Evolutionary conservation across 2,329 filamentous ascomycete genomes (phyloP), one percentile per base, ranked within the genome.

Genomic region (Meredithiella fracta): DNA sequence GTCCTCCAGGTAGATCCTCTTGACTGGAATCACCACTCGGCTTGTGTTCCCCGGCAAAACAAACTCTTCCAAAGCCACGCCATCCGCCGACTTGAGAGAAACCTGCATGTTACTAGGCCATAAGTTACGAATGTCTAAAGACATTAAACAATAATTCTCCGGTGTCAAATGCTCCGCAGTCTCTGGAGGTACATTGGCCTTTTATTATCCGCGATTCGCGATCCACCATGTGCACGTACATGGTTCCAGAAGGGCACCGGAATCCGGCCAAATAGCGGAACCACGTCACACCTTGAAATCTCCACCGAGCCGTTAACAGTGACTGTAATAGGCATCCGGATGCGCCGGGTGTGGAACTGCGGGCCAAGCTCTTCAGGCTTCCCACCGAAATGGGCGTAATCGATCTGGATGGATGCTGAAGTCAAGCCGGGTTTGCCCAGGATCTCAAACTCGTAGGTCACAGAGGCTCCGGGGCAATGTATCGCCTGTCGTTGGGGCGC

Each of bases 271-370:
- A 80, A 79, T 9, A 94, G 75, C 0, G 88, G 82, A 34, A 92
- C 68, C 17, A 94, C 75, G 63, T 96, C 90, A 61, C 90, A 81
- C 38, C 87, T 78, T 34, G 82, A 76, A 8, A 96, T 73, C 64
- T 96, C 88, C 25, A 96, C 75, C 63, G 88, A 92, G 2, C 89
- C 86, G 64, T 96, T 96, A 51, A 97, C 91, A 3, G 91, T 96
- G 15, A 96, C 79, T 0, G 84, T 86, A 57, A 97, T 72, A 14
- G 88, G 85, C 26, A 94, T 73, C 17, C 83, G 82, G 15, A 94
- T 76, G 64, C 92, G 86, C 40, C 90, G 78, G 0, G 90, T 95
- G 64, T 89, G 87, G 64, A 95, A 94, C 34, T 79, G 76, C 37
- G 84, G 81, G 23, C 77, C 74, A 1, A 90, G 70, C 57, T 89